These are phyloP conservation scores for Sporisorium exsertum DNA, from an alignment of 1,284 basidiomycete species.

Conservation along the genomic window DNA sequence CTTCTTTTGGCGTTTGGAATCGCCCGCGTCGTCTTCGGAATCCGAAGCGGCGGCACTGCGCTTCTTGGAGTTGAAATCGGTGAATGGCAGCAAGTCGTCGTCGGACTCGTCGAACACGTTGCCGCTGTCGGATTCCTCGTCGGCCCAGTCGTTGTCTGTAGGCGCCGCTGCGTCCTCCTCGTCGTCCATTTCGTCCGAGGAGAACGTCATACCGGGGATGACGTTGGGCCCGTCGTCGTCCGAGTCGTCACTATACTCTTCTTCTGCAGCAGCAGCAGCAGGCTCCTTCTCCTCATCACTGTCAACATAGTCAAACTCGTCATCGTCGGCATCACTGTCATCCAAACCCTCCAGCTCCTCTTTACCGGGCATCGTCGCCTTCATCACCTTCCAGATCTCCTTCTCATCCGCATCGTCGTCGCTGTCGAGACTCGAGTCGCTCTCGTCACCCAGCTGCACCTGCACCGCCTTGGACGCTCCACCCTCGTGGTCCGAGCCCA, in stretches of 20 bases:
- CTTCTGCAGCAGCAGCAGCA: slow-evolving; percentile 13
- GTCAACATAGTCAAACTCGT: slow-evolving; percentile 53
- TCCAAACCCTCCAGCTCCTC: slow-evolving; percentile 73
- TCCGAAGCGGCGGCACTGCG: slow-evolving; percentile 16
- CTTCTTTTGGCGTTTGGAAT: slow-evolving; percentile 44
- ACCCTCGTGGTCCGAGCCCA: slow-evolving; percentile 73
- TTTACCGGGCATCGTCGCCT: slow-evolving; percentile 71
- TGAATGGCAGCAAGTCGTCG: slow-evolving; percentile 65
- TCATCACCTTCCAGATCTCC: slow-evolving; percentile 71
- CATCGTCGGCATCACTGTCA: slow-evolving; percentile 49
- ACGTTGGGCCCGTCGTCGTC: slow-evolving; percentile 33
- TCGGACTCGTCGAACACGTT: slow-evolving; percentile 66
- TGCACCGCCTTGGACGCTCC: slow-evolving; percentile 71
- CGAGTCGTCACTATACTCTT: slow-evolving; percentile 54
- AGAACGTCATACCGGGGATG: slow-evolving; percentile 52
- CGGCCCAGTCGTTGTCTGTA: slow-evolving; percentile 27
- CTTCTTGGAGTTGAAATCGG: slow-evolving; percentile 49
- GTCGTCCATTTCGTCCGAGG: slow-evolving; percentile 20
- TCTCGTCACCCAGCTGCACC: slow-evolving; percentile 18
- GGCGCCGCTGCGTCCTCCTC: slow-evolving; percentile 5
- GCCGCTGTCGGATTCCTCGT: slow-evolving; percentile 49
- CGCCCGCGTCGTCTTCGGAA: slow-evolving; percentile 37
- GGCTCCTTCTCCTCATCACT: slow-evolving; percentile 33
- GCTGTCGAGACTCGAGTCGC: slow-evolving; percentile 33
- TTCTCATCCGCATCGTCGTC: slow-evolving; percentile 63